These are phyloP conservation scores for Tetrapisispora fleetii DNA, from an alignment of 805 yeast genomes.

Conservation along the genomic window DNA sequence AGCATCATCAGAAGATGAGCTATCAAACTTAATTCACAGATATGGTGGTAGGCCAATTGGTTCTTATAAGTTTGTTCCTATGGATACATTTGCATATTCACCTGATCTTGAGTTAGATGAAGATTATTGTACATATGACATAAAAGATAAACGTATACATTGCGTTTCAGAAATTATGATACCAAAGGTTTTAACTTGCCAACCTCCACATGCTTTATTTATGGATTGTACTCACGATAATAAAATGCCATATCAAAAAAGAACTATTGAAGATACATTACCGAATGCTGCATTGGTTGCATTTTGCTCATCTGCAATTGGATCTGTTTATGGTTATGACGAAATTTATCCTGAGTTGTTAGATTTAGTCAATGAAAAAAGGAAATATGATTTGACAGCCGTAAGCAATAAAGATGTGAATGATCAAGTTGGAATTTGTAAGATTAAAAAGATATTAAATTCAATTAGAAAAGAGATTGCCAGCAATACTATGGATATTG, in stretches of 20 bases:
- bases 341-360: conserved; percentile 79
- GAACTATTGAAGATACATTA: conserved; percentile 88
- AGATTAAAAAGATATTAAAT: conserved; percentile 54
- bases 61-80: conserved; percentile 69
- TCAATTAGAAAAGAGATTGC: conserved; percentile 50
- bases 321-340: conserved; percentile 89
- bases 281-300: conserved; percentile 94
- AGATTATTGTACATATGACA: conserved; percentile 13
- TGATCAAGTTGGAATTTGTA: conserved; percentile 54
- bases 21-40: conserved; percentile 75
- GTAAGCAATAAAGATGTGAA: neutral
- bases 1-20: conserved; percentile 80
- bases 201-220: conserved; percentile 85
- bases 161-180: conserved; percentile 54
- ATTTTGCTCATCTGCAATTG: conserved; percentile 86
- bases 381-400: conserved; percentile 37
- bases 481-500: conserved; percentile 33
- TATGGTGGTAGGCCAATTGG: conserved; percentile 97
- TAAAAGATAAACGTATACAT: conserved; percentile 11
- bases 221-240: conserved; percentile 99
- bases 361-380: conserved; percentile 68
- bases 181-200: conserved; percentile 53
- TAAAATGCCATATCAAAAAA: conserved; percentile 76
- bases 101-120: conserved; percentile 36
- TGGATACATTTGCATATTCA: conserved; percentile 65